Conservation (phyloP, 2,329 filamentous ascomycete genomes). For the Diaporthe sp. region DNA sequence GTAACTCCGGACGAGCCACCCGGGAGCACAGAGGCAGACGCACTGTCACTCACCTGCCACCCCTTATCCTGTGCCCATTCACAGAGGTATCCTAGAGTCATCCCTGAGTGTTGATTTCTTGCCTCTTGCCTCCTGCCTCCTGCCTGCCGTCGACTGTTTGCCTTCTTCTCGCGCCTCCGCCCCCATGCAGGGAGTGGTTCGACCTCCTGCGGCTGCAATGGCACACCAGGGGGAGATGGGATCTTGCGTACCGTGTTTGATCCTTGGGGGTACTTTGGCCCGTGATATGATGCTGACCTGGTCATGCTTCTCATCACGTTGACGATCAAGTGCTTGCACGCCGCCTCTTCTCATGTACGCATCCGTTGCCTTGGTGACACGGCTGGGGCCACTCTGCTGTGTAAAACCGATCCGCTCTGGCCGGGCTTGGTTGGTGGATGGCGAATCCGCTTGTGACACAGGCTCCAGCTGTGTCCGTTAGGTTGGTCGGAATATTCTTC, state of each 20-base stretch:
- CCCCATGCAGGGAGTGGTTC: conserved; percentile 24
- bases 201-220: conserved; percentile 35
- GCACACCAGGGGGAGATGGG: conserved; percentile 33
- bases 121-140: not conserved
- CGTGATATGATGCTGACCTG: conserved; percentile 31
- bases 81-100: not conserved
- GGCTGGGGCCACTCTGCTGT: conserved; percentile 31
- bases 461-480: conserved; percentile 7
- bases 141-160: conserved; percentile 1
- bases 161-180: not conserved
- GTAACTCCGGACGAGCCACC: conserved; percentile 2
- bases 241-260: conserved; percentile 29
- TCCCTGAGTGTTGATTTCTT: not conserved
- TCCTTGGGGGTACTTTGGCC: conserved; percentile 18
- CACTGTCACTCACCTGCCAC: not conserved
- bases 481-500: conserved; percentile 13
- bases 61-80: conserved; percentile 1
- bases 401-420: conserved; percentile 22
- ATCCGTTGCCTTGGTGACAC: conserved; percentile 31
- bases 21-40: conserved; percentile 17
- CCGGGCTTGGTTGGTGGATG: conserved; percentile 30
- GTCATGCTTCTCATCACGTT: conserved; percentile 37
- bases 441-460: conserved; percentile 32
- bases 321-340: conserved; percentile 33
- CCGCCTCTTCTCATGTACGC: conserved; percentile 34